Conservation (phyloP, 306 rosid genomes). For the Pterocarpus santalinus region DNA sequence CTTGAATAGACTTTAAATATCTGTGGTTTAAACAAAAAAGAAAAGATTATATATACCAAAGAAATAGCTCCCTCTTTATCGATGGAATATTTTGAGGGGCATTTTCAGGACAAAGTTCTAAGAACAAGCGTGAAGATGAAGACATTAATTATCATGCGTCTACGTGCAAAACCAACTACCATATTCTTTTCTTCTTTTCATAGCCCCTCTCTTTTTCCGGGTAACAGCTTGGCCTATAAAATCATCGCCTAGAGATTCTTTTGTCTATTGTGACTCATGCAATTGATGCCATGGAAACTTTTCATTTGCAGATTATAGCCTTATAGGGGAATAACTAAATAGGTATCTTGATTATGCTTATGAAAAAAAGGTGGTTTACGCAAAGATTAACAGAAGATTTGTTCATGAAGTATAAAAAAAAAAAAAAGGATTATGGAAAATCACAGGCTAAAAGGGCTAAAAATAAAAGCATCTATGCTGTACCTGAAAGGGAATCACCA, state of each 20-base stretch:
- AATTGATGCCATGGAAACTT: slow-evolving; percentile 1
- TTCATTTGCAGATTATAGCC: neutral
- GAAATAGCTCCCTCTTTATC: too few species aligned
- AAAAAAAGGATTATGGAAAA: slow-evolving; percentile 1
- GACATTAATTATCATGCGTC: slow-evolving; percentile 13
- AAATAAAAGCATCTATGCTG: slow-evolving; percentile 12
- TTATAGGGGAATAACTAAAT: neutral
- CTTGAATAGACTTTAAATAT: too few species aligned
- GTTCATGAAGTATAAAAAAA: slow-evolving; percentile 9
- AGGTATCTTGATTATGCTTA: slow-evolving; percentile 37
- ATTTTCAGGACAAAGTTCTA: neutral
- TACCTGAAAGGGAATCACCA: neutral
- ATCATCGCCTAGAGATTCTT: slow-evolving; percentile 35
- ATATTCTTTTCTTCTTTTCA: slow-evolving; percentile 41
- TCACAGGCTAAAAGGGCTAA: slow-evolving; percentile 16
- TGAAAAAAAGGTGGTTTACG: slow-evolving; percentile 31
- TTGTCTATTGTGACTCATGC: slow-evolving; percentile 15
- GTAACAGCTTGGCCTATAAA: slow-evolving; percentile 29
- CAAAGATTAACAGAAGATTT: slow-evolving; percentile 12
- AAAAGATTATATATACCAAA: too few species aligned
- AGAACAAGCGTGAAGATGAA: neutral
- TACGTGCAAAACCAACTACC: slow-evolving; percentile 5
- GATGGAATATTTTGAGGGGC: neutral
- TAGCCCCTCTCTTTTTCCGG: neutral
- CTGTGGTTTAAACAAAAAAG: too few species aligned